Percentiles rank a stretch among this genome's conserved stretches.
Evolutionary conservation across 2,329 filamentous ascomycete species (phyloP).

Genomic region (Aspergillus sp.): DNA sequence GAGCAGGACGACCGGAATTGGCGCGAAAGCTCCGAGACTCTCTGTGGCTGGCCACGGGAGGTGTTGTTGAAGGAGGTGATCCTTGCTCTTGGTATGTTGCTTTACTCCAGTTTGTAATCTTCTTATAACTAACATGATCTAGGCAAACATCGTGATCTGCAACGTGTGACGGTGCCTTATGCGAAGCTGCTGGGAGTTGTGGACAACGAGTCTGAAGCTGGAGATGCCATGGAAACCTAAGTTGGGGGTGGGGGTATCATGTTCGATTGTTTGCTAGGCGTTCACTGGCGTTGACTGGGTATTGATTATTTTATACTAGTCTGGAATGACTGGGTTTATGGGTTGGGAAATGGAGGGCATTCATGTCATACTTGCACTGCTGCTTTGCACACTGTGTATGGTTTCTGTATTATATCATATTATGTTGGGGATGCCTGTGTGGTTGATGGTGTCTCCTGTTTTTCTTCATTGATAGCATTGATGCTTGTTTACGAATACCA

Average conservation of each 20-base stretch:
- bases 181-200: slow-evolving; percentile 72
- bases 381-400: neutral
- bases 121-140: slow-evolving; percentile 55
- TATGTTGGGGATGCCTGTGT: neutral
- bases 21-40: slow-evolving; percentile 60
- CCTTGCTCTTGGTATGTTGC: slow-evolving; percentile 77
- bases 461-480: neutral
- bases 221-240: slow-evolving; percentile 42
- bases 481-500: neutral
- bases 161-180: slow-evolving; percentile 93
- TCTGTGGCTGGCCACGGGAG: slow-evolving; percentile 89
- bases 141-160: slow-evolving; percentile 85
- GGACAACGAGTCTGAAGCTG: slow-evolving; percentile 34
- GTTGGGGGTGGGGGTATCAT: neutral
- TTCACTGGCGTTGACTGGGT: neutral
- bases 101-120: neutral
- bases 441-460: neutral
- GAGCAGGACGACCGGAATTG: slow-evolving; percentile 48
- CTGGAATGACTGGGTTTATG: neutral
- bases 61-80: slow-evolving; percentile 89
- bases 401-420: neutral
- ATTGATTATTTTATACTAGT: neutral
- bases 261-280: neutral
- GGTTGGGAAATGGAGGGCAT: neutral
- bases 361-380: neutral